Percentiles rank a stretch among this genome's conserved stretches.
Evolutionary conservation across 331 rosid genomes (phyloP).

Genomic region (Quercus tomentella): DNA sequence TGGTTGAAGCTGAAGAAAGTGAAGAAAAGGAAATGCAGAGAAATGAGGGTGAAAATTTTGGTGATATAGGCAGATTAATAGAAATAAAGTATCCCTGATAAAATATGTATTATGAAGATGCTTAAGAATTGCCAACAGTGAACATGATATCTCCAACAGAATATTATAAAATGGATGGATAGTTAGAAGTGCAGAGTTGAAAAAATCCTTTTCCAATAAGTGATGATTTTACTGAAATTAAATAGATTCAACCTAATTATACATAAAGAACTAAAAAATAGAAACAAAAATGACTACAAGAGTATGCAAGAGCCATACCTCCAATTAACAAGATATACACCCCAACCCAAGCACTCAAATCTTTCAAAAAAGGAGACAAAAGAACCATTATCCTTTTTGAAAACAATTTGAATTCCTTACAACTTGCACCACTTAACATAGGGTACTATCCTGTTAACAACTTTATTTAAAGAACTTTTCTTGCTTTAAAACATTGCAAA

Average conservation of each 20-base stretch:
- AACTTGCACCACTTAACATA: not conserved
- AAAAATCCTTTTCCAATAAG: not conserved
- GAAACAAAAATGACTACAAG: constrained; percentile 4
- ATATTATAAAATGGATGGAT: too few relatives aligned
- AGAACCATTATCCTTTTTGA: not conserved
- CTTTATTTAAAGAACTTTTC: not conserved
- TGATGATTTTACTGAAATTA: not conserved
- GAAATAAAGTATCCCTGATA: too few relatives aligned
- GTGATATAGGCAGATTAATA: too few relatives aligned
- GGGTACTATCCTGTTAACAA: not conserved
- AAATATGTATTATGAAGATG: too few relatives aligned
- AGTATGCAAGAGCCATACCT: constrained; percentile 37
- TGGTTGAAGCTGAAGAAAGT: too few relatives aligned
- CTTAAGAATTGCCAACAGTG: too few relatives aligned
- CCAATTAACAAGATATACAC: not conserved
- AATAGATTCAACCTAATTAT: not conserved
- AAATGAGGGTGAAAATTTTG: too few relatives aligned
- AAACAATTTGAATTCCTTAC: not conserved
- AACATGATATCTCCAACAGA: too few relatives aligned
- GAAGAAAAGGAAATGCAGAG: too few relatives aligned
- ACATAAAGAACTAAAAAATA: not conserved
- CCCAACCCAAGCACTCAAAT: not conserved
- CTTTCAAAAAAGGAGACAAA: not conserved
- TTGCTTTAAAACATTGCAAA: not conserved
- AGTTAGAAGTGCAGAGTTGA: too few relatives aligned